phyloP scores from a whole-genome alignment of 805 yeast genomes.

The Lipomyces kockii region DNA sequence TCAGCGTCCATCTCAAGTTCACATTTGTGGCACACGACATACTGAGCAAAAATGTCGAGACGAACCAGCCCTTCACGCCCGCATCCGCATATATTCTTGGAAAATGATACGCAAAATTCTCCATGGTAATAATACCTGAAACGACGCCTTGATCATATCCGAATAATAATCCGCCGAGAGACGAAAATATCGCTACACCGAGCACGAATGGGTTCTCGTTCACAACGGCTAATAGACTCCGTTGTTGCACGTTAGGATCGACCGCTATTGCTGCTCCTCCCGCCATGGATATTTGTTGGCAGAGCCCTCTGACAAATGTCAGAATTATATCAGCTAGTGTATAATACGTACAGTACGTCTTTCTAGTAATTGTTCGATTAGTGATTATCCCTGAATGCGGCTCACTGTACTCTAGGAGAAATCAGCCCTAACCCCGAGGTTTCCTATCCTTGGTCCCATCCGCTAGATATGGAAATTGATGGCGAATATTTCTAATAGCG shows the following conservation, averaged over 20 bases:
- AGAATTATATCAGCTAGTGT: neutral
- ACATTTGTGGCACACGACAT: neutral
- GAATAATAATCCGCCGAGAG: conserved; percentile 42
- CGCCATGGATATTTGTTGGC: neutral
- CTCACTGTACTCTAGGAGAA: neutral
- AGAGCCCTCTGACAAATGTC: neutral
- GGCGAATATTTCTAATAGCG: too few species aligned
- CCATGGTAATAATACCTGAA: conserved; percentile 41
- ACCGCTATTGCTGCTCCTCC: neutral
- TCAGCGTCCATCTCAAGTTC: neutral
- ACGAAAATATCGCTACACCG: conserved; percentile 40
- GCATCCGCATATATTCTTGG: conserved; percentile 34
- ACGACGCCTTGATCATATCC: conserved; percentile 44
- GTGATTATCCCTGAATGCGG: neutral
- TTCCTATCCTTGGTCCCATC: too few species aligned
- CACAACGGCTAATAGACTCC: conserved; percentile 1
- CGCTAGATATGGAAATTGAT: too few species aligned
- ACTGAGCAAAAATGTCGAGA: conserved; percentile 31
- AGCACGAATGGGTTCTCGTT: conserved; percentile 36
- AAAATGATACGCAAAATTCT: conserved; percentile 33
- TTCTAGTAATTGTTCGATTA: too few species aligned
- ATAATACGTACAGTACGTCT: neutral
- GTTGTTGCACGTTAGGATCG: neutral
- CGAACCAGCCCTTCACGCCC: conserved; percentile 35
- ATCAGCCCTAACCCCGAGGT: too few species aligned